Conservation (phyloP, 805 yeast species). For the Jamesozyma spencerorum region DNA sequence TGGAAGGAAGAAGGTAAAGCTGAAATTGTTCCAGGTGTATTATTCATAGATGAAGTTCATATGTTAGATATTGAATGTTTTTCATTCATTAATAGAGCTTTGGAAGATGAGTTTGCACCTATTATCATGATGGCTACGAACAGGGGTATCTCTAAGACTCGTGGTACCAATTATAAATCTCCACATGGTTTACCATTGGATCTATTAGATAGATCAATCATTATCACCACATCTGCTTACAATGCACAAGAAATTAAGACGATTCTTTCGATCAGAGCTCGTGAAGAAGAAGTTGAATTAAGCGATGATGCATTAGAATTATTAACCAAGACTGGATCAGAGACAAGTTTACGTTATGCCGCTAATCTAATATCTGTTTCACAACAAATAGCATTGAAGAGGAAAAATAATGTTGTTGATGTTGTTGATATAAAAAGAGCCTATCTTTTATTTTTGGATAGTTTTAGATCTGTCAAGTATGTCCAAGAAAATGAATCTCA, state of each 20-base stretch:
- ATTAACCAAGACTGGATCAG: constrained; percentile 81
- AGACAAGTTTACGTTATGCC: constrained; percentile 86
- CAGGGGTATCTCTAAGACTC: constrained; percentile 85
- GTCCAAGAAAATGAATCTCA: constrained; percentile 59
- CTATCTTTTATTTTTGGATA: constrained; percentile 78
- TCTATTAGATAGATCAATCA: constrained; percentile 85
- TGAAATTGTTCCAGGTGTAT: constrained; percentile 92
- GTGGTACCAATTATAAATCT: constrained; percentile 88
- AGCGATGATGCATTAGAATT: constrained; percentile 74
- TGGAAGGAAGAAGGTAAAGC: constrained; percentile 99
- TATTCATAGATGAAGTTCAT: constrained; percentile 95
- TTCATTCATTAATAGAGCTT: constrained; percentile 88
- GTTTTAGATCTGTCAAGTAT: constrained; percentile 79
- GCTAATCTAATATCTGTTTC: constrained; percentile 86
- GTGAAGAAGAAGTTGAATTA: constrained; percentile 87
- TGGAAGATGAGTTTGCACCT: constrained; percentile 94
- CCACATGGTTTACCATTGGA: constrained; percentile 98
- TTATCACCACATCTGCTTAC: constrained; percentile 78
- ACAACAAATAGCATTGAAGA: constrained; percentile 73
- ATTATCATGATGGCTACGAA: constrained; percentile 97
- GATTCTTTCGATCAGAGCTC: constrained; percentile 81
- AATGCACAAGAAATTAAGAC: constrained; percentile 75
- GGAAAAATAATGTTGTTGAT: constrained; percentile 60
- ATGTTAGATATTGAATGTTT: constrained; percentile 97
- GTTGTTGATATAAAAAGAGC: constrained; percentile 79